phyloP scores from a whole-genome alignment of 1,139 yeast species.

The Insectozyma bohioensis region DNA sequence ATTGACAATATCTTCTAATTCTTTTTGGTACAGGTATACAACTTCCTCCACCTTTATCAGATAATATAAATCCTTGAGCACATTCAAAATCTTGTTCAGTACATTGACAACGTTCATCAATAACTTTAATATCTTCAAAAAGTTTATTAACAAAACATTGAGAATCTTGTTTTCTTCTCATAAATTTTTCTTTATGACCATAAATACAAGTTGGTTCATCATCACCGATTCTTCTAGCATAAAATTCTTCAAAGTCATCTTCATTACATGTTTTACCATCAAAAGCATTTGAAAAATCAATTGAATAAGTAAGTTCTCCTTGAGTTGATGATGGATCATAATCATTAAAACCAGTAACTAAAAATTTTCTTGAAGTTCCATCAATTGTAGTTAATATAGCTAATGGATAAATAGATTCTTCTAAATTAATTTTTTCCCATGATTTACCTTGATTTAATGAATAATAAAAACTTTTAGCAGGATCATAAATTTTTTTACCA shows the following conservation, averaged over 20 bases:
- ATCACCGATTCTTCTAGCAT: slow-evolving; percentile 49
- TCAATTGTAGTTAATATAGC: slow-evolving; percentile 64
- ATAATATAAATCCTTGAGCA: slow-evolving; percentile 50
- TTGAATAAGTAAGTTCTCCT: slow-evolving; percentile 34
- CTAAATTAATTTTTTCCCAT: slow-evolving; percentile 59
- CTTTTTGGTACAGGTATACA: slow-evolving; percentile 55
- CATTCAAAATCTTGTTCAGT: slow-evolving; percentile 72
- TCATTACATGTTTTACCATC: slow-evolving; percentile 49
- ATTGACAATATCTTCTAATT: slow-evolving; percentile 29
- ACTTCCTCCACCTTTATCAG: slow-evolving; percentile 33
- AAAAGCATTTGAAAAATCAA: slow-evolving; percentile 66
- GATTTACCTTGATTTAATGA: slow-evolving; percentile 75
- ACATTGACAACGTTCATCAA: slow-evolving; percentile 67
- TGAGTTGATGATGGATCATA: slow-evolving; percentile 17
- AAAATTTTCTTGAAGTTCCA: slow-evolving; percentile 64
- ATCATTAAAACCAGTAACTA: slow-evolving; percentile 49
- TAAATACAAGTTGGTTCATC: slow-evolving; percentile 62
- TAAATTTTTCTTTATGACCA: slow-evolving; percentile 70
- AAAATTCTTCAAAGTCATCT: slow-evolving; percentile 69
- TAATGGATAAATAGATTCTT: slow-evolving; percentile 44
- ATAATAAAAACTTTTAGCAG: slow-evolving; percentile 40
- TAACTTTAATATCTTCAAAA: slow-evolving; percentile 57
- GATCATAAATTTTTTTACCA: slow-evolving; percentile 18
- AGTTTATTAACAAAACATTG: slow-evolving; percentile 65
- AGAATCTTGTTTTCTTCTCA: slow-evolving; percentile 67